Evolutionary conservation across 1,284 basidiomycete species (phyloP), one percentile per base, ranked within the genome.

Genomic region (Pholiota adiposa): DNA sequence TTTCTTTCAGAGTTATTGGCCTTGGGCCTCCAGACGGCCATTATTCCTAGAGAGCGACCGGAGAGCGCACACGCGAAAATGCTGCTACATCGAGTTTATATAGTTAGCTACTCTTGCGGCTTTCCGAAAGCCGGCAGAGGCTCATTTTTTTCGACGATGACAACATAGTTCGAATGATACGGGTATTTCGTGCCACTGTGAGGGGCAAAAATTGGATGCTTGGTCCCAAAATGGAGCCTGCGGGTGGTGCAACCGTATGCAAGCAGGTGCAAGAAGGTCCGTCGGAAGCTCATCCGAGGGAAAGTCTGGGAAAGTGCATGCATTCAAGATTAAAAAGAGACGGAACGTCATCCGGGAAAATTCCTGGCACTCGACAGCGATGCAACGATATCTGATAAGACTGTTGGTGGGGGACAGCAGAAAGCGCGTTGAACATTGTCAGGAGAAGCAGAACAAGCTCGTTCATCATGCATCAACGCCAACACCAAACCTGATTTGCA

Each of bases 141-240:
- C 23, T 44, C 43, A 41, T 58, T 48, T 58, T 31, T 55, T 21
- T 31, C 56, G 40, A 48, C 18, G 36, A 62, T 58, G 60, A 58
- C 53, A 62, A 43, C 49, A 56, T 53, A 48, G 36, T 14, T 40
- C 21, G 21, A 27, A 29, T 18, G 27, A 40, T 40, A 44, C 40
- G 48, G 18, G 48, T 16, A 12, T 9, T 31, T 41, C 40, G 49
- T 52, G 50, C 36, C 49, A 58, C 31, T 58, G 25, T 23, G 16
- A 18, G 21, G 4, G 33, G 46, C 27, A 56, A 29, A n/a, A 56
- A 50, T 49, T 56, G 36, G 54, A n/a, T 49, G 23, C 18, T n/a
- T 18, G 19, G 11, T 21, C 33, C 46, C 38, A 12, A 40, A 23
- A 49, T 34, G 29, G 41, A 46, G 27, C n/a, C n/a, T n/a, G n/a